Base-by-base conservation (phyloP, 257 asterid species). In the Solanum tarapatanum region DNA sequence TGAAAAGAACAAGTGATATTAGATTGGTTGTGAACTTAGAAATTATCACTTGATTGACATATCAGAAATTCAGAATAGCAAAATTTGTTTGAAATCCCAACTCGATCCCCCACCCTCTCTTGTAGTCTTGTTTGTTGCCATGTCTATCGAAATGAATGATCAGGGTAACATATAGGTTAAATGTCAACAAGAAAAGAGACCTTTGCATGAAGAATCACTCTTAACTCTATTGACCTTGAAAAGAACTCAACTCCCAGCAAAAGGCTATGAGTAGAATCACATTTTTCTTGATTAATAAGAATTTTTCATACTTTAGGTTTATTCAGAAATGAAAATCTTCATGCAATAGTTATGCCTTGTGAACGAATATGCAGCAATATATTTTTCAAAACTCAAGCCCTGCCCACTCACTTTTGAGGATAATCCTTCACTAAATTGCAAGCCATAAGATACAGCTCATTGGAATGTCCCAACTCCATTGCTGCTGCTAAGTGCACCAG, bases 401-500 rank as follows among this genome's bases (percentile, higher is more conserved):
- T 26, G 66, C 51, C 33, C 91, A 90, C 98, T 97, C 92, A 97
- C 99, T 96, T 94, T 88, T 96, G 98, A 88, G 99, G 99, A 89
- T 77, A 95, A 93, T 97, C 99, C 92, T 96, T 97, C 89, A 95
- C 99, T 90, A 97, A 93, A 92, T 97, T 97, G 96, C 98, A 95
- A 37, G 99, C 95, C 99, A 97, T 93, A 85, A 97, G 96, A 93
- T 97, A 97, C 84, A 97, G 98, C 92, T 97, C 99, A 88, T 97
- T 95, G 77, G 99, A 92, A 91, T 95, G 96, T 68, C 98, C 99
- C 89, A 97, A 98, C 93, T 95, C 99, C 99, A 97, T 95, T 43
- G 99, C 99, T 73, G 99, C 99, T 37, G 98, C 98, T 91, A 97
- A 92, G 93, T 97, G 99, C 85, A 97, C 98, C 90, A 95, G 92